These are phyloP conservation scores for Clarireedia sp. DNA, from an alignment of 2,329 filamentous ascomycete genomes.

Conservation along the genomic window DNA sequence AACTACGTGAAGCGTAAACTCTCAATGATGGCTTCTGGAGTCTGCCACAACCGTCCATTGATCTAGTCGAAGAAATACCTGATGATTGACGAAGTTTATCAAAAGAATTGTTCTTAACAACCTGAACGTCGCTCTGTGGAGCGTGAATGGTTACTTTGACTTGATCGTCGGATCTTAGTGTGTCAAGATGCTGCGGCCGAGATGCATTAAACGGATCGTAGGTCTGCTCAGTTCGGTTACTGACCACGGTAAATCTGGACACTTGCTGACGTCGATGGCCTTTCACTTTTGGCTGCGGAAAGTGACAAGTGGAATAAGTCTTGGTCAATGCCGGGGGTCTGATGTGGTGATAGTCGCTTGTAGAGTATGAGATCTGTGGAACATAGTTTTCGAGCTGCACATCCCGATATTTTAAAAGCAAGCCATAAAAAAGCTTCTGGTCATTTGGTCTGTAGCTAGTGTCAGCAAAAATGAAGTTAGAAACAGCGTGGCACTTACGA, in stretches of 20 bases:
- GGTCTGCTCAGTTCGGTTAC: conserved; percentile 56
- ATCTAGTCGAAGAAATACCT: neutral
- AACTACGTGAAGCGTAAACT: conserved; percentile 37
- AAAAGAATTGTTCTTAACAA: neutral
- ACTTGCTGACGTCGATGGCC: conserved; percentile 43
- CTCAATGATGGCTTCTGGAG: conserved; percentile 14
- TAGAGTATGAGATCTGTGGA: conserved; percentile 70
- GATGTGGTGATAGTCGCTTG: conserved; percentile 85
- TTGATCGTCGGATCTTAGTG: conserved; percentile 37
- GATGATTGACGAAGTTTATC: neutral
- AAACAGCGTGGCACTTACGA: conserved; percentile 42
- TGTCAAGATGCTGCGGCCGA: conserved; percentile 34
- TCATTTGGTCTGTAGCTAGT: conserved; percentile 60
- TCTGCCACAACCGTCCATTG: conserved; percentile 10
- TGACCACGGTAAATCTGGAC: conserved; percentile 59
- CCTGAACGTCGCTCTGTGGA: conserved; percentile 4
- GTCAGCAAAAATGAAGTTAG: neutral
- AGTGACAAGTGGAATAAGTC: conserved; percentile 54
- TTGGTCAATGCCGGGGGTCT: conserved; percentile 50
- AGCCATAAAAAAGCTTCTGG: conserved; percentile 87
- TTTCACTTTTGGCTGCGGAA: conserved; percentile 39
- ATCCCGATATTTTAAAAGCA: conserved; percentile 74
- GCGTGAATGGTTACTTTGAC: conserved; percentile 27
- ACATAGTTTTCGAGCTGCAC: conserved; percentile 83
- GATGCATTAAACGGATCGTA: conserved; percentile 76